These are phyloP conservation scores for Fusarium compactum DNA, from an alignment of 2,329 filamentous ascomycete genomes.

Conservation along the genomic window DNA sequence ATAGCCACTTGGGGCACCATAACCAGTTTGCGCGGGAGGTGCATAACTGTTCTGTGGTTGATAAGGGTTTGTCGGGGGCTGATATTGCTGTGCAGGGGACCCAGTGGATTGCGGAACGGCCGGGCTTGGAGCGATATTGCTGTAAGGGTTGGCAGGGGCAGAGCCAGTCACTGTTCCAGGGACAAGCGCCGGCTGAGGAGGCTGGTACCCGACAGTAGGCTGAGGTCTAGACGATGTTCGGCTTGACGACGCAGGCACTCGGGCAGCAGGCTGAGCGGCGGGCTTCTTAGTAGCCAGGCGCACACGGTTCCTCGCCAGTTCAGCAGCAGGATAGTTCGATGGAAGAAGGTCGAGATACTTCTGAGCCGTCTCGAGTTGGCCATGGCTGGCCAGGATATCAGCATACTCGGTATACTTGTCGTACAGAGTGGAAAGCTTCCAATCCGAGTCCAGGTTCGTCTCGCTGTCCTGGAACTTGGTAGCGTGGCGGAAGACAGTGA, in stretches of 20 bases:
- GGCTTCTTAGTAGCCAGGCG: constrained; percentile 79
- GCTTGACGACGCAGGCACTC: constrained; percentile 47
- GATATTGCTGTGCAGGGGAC: constrained; percentile 52
- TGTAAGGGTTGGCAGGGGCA: constrained; percentile 55
- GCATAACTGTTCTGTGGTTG: constrained; percentile 47
- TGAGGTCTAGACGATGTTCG: constrained; percentile 58
- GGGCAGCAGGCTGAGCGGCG: constrained; percentile 44
- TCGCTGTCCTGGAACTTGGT: constrained; percentile 90
- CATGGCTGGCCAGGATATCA: constrained; percentile 91
- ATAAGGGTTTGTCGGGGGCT: constrained; percentile 54
- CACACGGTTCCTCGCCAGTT: constrained; percentile 86
- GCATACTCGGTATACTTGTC: constrained; percentile 98
- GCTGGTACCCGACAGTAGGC: constrained; percentile 61
- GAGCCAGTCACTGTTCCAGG: constrained; percentile 39
- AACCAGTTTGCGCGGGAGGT: constrained; percentile 52
- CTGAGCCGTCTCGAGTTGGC: constrained; percentile 86
- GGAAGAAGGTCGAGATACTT: constrained; percentile 93
- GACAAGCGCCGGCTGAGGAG: constrained; percentile 54
- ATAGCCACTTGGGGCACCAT: constrained; percentile 59
- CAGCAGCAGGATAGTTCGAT: constrained; percentile 83
- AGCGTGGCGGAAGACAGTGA: constrained; percentile 94
- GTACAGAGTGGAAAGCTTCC: constrained; percentile 91
- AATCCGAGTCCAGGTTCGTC: constrained; percentile 76
- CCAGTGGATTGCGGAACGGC: constrained; percentile 38
- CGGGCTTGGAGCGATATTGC: constrained; percentile 55